Base-by-base conservation (phyloP, 2,329 filamentous ascomycete species). In the Phaeosphaeriaceae sp. region DNA sequence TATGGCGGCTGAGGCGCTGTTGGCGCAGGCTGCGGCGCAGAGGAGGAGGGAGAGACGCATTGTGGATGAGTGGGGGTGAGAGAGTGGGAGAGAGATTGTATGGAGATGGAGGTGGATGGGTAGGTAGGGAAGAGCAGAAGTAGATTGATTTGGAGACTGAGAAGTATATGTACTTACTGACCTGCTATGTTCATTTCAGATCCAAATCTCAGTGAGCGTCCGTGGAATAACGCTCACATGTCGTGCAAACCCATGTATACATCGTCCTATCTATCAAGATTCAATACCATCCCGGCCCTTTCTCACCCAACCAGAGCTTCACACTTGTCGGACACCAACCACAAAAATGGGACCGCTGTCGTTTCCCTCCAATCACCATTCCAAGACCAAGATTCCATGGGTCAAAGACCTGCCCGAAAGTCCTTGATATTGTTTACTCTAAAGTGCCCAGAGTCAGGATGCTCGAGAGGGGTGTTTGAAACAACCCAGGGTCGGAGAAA, bases 31-130 rank as follows among this genome's bases (percentile, higher is more conserved):
- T 11, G 69, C 56, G 17, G 63, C 31, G 33, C 66, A 27, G 46
- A 72, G 48, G 48, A 72, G 48, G 48, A 72, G 13, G 20, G 62
- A 54, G 54, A 73, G 51, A 15, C 68, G 65, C 67, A 73, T 73
- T 56, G 22, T 62, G 49, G 20, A 44, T 33, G 22, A 24, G 17
- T 33, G 24, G 20, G 6, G n/a, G 25, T n/a, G n/a, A n/a, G 21
- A 17, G 22, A 44, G 22, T 27, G 15, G 7, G 20, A 7, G 20
- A 31, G 9, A 15, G 40, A 13, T 13, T 36, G 31, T n/a, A 17
- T 5, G 31, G 31, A 40, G 36, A n/a, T 13, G 36, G 7, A n/a
- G 36, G 17, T n/a, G 36, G 5, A n/a, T n/a, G 15, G 15, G 36
- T 40, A 40, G 36, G 13, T 13, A n/a, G 15, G 17, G 13, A 25